Percentiles rank a stretch among this genome's conserved stretches.
These are phyloP conservation scores for Moniliophthora roreri DNA, from an alignment of 1,284 basidiomycete genomes.

Conservation along the genomic window DNA sequence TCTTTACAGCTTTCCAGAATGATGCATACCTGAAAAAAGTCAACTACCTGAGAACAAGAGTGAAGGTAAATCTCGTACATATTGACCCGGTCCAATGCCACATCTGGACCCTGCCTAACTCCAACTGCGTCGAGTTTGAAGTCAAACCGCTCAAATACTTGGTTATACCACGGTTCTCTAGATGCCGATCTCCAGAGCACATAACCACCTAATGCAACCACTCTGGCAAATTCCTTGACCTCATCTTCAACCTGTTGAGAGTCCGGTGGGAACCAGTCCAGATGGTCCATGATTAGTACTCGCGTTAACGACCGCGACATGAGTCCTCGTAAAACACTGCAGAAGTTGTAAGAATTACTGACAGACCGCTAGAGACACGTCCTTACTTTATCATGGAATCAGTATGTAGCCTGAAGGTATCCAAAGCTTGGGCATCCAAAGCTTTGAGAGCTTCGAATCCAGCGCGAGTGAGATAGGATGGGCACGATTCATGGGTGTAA, in stretches of 20 bases:
- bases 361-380: neutral
- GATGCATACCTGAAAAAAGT: slow-evolving; percentile 19
- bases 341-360: slow-evolving; percentile 14
- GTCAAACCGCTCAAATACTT: slow-evolving; percentile 36
- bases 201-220: slow-evolving; percentile 60
- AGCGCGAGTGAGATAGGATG: slow-evolving; percentile 68
- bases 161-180: slow-evolving; percentile 74
- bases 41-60: neutral
- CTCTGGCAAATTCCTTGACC: slow-evolving; percentile 60
- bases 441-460: slow-evolving; percentile 60
- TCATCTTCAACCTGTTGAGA: slow-evolving; percentile 63
- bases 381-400: slow-evolving; percentile 76
- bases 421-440: slow-evolving; percentile 47
- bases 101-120: slow-evolving; percentile 23
- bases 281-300: slow-evolving; percentile 79
- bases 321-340: slow-evolving; percentile 62
- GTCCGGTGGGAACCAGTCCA: slow-evolving; percentile 74
- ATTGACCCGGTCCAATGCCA: slow-evolving; percentile 31
- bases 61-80: slow-evolving; percentile 24
- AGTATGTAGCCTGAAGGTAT: slow-evolving; percentile 77
- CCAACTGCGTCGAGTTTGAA: slow-evolving; percentile 28
- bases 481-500: slow-evolving; percentile 71
- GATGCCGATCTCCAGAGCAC: slow-evolving; percentile 76
- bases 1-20: slow-evolving; percentile 19
- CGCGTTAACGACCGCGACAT: slow-evolving; percentile 55